Percentiles rank a stretch among this genome's conserved stretches.
phyloP scores from a whole-genome alignment of 495 filamentous ascomycete genomes.

The Viridothelium virens region DNA sequence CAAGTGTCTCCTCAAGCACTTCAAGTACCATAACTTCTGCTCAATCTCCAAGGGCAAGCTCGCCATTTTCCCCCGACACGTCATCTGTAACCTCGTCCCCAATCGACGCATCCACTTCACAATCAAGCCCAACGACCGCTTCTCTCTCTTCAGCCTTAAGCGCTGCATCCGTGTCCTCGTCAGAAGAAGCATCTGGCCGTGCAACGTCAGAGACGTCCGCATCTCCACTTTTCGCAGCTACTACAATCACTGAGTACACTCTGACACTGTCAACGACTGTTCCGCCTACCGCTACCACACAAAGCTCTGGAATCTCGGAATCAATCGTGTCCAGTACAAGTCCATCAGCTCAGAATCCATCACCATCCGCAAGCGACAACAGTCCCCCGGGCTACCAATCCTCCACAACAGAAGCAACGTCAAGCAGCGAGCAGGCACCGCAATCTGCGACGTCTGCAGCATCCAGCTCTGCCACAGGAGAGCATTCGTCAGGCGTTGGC shows the following conservation, averaged over 20 bases:
- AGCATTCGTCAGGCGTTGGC: background rate
- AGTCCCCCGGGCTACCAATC: background rate
- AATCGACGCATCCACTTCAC: background rate
- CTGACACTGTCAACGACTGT: background rate
- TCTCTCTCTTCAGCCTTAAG: background rate
- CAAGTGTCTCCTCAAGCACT: background rate
- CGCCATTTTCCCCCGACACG: background rate
- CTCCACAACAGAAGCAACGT: background rate
- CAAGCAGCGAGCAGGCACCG: background rate
- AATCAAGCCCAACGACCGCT: background rate
- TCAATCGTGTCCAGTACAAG: background rate
- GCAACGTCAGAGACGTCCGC: background rate
- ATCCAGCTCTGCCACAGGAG: background rate
- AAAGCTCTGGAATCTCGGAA: background rate
- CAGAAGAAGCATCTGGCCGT: background rate
- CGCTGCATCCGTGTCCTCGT: background rate
- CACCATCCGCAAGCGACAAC: background rate
- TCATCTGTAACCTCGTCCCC: background rate
- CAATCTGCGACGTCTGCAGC: background rate
- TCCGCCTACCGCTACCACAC: background rate
- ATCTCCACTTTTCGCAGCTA: slow-evolving; percentile 1
- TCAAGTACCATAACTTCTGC: background rate
- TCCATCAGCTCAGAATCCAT: background rate
- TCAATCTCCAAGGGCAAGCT: background rate
- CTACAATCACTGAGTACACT: background rate